These are phyloP conservation scores for Termitomyces sp. DNA, from an alignment of 768 basidiomycete genomes.

Conservation along the genomic window DNA sequence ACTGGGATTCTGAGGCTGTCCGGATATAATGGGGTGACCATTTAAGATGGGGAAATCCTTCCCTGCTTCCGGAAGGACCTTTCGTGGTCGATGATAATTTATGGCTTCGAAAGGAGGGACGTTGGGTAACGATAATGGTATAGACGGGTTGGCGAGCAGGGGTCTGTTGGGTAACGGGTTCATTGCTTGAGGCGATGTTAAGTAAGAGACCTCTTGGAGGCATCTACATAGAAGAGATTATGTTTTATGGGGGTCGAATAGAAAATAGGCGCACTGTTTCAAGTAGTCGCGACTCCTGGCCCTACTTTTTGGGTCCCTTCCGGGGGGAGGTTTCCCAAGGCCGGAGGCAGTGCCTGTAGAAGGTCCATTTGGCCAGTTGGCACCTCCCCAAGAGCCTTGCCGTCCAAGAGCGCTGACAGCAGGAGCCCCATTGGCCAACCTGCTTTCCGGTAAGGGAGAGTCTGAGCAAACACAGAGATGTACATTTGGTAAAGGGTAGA, in stretches of 20 bases:
- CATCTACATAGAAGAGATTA: slow-evolving; percentile 47
- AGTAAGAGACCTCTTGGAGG: slow-evolving; percentile 95
- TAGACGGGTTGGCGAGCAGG: slow-evolving; percentile 57
- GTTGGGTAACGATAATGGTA: slow-evolving; percentile 63
- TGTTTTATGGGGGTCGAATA: slow-evolving; percentile 2
- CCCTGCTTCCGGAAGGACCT: slow-evolving; percentile 67
- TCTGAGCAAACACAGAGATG: slow-evolving; percentile 35
- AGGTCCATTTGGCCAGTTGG: slow-evolving; percentile 42
- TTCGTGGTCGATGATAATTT: slow-evolving; percentile 74
- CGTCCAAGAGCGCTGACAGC: slow-evolving; percentile 40
- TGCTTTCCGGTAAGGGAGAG: slow-evolving; percentile 66
- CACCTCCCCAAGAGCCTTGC: slow-evolving; percentile 51
- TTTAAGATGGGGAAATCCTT: slow-evolving; percentile 70
- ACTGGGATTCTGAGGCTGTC: slow-evolving; percentile 42
- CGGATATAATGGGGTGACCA: slow-evolving; percentile 48
- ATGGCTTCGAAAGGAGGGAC: slow-evolving; percentile 70
- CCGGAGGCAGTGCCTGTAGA: slow-evolving; percentile 37
- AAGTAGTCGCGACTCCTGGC: slow-evolving; percentile 94
- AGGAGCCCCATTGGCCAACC: slow-evolving; percentile 56
- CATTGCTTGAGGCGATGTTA: slow-evolving; percentile 95
- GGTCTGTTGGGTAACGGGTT: slow-evolving; percentile 92
- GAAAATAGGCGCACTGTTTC: slow-evolving; percentile 68
- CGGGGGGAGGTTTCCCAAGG: slow-evolving; percentile 67
- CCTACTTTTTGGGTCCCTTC: slow-evolving; percentile 92
- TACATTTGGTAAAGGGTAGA: slow-evolving; percentile 7